phyloP scores from a whole-genome alignment of 2,329 filamentous ascomycete species.

The Talaromyces sp. region DNA sequence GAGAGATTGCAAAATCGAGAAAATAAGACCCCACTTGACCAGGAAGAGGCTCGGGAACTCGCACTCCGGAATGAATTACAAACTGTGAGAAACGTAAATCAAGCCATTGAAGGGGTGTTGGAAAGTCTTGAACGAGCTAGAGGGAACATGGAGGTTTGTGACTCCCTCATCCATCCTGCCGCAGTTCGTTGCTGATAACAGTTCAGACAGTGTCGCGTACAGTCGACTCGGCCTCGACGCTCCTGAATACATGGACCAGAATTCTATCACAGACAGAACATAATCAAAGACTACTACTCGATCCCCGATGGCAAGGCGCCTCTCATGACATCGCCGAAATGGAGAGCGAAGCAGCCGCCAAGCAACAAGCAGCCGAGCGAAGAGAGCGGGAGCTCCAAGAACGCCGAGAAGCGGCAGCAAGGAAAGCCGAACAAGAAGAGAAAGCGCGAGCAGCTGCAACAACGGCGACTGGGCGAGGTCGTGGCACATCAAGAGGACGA shows the following conservation, averaged over 20 bases:
- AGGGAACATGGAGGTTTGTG: conserved; percentile 46
- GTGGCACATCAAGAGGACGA: conserved; percentile 31
- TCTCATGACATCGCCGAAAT: conserved; percentile 79
- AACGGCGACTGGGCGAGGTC: conserved; percentile 23
- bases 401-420: conserved; percentile 62
- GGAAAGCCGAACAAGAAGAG: conserved; percentile 48
- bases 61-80: conserved; percentile 73
- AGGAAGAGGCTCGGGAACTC: conserved; percentile 65
- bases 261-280: conserved; percentile 97
- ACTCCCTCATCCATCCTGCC: background rate
- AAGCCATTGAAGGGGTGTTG: conserved; percentile 64
- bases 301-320: conserved; percentile 84
- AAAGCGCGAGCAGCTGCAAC: conserved; percentile 34
- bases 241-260: conserved; percentile 92
- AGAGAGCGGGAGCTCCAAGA: conserved; percentile 73
- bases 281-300: conserved; percentile 85
- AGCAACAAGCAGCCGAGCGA: conserved; percentile 71
- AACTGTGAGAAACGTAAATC: conserved; percentile 79
- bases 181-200: conserved; percentile 12
- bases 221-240: conserved; percentile 77
- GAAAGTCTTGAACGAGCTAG: conserved; percentile 44
- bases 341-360: conserved; percentile 70
- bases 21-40: conserved; percentile 54
- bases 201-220: conserved; percentile 73
- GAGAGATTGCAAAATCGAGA: conserved; percentile 34